These are phyloP conservation scores for Linanthus parryae DNA, from an alignment of 148 eudicot genomes.

Conservation along the genomic window DNA sequence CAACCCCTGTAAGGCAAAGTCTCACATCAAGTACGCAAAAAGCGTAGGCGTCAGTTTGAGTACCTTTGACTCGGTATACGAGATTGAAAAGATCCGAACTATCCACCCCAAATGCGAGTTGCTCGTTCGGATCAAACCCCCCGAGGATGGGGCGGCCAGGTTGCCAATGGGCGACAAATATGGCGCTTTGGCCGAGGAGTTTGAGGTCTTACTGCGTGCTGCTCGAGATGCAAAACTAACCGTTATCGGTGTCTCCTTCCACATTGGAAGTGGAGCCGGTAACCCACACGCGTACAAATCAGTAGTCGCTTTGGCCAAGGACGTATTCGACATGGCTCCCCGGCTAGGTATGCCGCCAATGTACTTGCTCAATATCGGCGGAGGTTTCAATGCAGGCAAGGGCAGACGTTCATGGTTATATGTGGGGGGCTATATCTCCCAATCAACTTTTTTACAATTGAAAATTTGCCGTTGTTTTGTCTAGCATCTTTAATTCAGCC, in stretches of 20 bases:
- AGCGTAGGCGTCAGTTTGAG: constrained; percentile 15
- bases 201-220: constrained; percentile 10
- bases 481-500: too few relatives aligned
- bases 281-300: background rate
- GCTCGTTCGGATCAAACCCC: constrained; percentile 17
- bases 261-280: constrained; percentile 12
- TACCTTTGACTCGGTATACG: constrained; percentile 13
- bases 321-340: constrained; percentile 13
- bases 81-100: constrained; percentile 18
- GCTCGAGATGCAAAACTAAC: constrained; percentile 11
- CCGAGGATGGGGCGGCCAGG: constrained; percentile 15
- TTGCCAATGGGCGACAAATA: constrained; percentile 17
- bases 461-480: too few relatives aligned
- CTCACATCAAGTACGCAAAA: constrained; percentile 18
- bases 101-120: constrained; percentile 18
- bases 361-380: constrained; percentile 23
- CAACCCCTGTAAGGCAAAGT: constrained; percentile 21
- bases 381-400: too few relatives aligned
- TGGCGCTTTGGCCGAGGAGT: constrained; percentile 23
- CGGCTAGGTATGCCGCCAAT: constrained; percentile 17
- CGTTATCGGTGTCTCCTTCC: constrained; percentile 19
- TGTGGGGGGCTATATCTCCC: too few relatives aligned
- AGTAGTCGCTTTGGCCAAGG: constrained; percentile 1
- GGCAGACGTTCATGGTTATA: too few relatives aligned
- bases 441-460: too few relatives aligned